Evolutionary conservation across 225 moss, liverwort and hornwort species (phyloP), one percentile per base, ranked within the genome.

Genomic region (Takakia lepidozioides): DNA sequence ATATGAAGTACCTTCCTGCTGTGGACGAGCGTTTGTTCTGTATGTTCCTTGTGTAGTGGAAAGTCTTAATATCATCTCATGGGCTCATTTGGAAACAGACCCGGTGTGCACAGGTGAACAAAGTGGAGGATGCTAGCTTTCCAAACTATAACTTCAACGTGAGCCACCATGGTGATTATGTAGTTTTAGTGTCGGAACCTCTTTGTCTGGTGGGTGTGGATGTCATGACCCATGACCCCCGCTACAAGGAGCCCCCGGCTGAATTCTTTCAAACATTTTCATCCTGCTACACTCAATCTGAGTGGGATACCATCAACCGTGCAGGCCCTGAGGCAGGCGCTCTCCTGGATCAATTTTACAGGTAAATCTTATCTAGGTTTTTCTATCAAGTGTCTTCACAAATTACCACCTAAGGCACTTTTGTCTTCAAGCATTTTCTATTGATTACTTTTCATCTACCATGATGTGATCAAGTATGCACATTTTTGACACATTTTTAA

Each of bases 141-240:
- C 62, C 84, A 51, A 61, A 65, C 56, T 64, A 83, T 32, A 77
- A 67, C 60, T 87, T 87, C 71, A 87, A 80, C 56, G 76, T 77
- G 19, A 74, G 76, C 55, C 83, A 87, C 48, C 72, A 84, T 29
- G 83, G 84, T 35, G 58, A 59, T 15, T 84, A 61, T 23, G 84
- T 83, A 22, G 77, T 72, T 23, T 37, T 87, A 44, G 77, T 77
- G 18, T 80, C 83, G 9, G 83, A 87, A 61, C 67, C 83, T 21
- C 22, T 75, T 11, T 81, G 74, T 46, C 57, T 56, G 10, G 71
- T 87, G 24, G 83, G 87, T 1, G 81, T 84, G 55, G 87, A 87
- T 53, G 60, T 84, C 19, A 62, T 73, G 32, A 29, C 57, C 10
- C 58, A 55, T 43, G 52, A 72, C 27, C 19, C 66, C n/a, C 11